These are phyloP conservation scores for Saussurea involucrata DNA, from an alignment of 129 eudicot genomes.

Conservation along the genomic window DNA sequence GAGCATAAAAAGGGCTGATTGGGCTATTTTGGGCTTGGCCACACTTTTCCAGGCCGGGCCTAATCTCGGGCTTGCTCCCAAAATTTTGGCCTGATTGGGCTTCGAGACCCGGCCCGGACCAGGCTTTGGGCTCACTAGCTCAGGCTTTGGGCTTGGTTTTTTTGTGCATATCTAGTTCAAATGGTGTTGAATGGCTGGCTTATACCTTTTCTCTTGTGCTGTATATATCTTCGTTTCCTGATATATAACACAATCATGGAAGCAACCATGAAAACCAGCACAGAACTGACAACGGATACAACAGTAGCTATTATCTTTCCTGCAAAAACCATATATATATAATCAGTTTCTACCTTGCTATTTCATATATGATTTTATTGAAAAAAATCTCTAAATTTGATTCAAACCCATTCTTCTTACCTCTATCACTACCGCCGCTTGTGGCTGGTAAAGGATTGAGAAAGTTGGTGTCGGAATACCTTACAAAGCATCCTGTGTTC, in stretches of 20 bases:
- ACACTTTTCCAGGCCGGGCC: background rate
- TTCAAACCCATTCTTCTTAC: background rate
- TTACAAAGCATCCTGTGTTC: constrained; percentile 75
- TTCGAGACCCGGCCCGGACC: too few relatives aligned
- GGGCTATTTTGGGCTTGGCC: background rate
- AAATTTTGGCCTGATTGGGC: too few relatives aligned
- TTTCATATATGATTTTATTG: background rate
- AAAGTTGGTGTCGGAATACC: constrained; percentile 76
- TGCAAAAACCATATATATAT: constrained; percentile 29
- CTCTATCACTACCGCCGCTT: constrained; percentile 47
- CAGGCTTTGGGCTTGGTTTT: too few relatives aligned
- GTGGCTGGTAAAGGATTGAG: constrained; percentile 51
- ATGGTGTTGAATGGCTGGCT: too few relatives aligned
- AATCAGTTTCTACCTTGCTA: background rate
- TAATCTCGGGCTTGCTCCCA: too few relatives aligned
- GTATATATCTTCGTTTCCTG: constrained; percentile 44
- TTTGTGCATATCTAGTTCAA: too few relatives aligned
- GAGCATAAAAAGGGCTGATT: background rate
- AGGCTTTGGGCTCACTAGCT: too few relatives aligned
- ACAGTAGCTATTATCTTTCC: constrained; percentile 45
- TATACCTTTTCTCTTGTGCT: constrained; percentile 70
- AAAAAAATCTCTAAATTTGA: too few relatives aligned
- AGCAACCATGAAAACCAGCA: constrained; percentile 47
- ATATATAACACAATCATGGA: constrained; percentile 41
- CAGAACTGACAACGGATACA: constrained; percentile 55